Evolutionary conservation across 352 stramenopile species (phyloP).

Genomic region (Globisporangium splendens): DNA sequence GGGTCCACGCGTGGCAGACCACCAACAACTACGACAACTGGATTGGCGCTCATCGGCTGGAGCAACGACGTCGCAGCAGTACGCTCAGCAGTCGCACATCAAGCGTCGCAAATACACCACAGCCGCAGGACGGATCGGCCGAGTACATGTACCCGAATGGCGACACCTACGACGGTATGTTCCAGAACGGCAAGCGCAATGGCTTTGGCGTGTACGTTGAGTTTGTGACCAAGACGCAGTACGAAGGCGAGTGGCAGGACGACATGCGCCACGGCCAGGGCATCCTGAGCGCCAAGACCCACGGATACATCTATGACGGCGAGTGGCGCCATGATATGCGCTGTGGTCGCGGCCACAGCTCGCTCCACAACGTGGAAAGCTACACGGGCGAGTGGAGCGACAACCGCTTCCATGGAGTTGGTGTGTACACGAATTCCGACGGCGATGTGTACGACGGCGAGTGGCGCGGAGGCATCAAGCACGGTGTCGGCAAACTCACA

Average conservation of each 20-base stretch:
- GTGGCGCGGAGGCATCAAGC: conserved; percentile 41
- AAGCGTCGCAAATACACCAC: conserved; percentile 11
- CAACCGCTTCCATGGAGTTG: conserved; percentile 65
- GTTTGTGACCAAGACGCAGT: conserved; percentile 68
- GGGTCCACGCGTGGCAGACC: conserved; percentile 59
- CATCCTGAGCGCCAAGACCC: conserved; percentile 53
- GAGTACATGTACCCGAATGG: conserved; percentile 65
- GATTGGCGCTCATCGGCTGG: conserved; percentile 26
- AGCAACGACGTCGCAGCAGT: conserved; percentile 22
- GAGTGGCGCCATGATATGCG: conserved; percentile 73
- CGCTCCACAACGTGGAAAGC: conserved; percentile 63
- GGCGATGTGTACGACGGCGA: conserved; percentile 71
- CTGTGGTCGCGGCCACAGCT: conserved; percentile 65
- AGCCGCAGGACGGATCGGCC: conserved; percentile 40
- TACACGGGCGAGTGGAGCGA: conserved; percentile 66
- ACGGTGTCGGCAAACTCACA: conserved; percentile 65
- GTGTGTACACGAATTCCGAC: conserved; percentile 58
- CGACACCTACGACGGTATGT: conserved; percentile 78
- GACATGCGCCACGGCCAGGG: conserved; percentile 70
- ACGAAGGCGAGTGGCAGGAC: conserved; percentile 68
- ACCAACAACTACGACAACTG: conserved; percentile 63
- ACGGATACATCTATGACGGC: conserved; percentile 75
- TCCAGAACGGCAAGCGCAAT: conserved; percentile 59
- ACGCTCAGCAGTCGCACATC: not conserved
- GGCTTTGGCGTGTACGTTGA: conserved; percentile 76